Evolutionary conservation across 2,329 filamentous ascomycete genomes (phyloP), one percentile per base, ranked within the genome.

Genomic region (Aspergillus novofumigatus): DNA sequence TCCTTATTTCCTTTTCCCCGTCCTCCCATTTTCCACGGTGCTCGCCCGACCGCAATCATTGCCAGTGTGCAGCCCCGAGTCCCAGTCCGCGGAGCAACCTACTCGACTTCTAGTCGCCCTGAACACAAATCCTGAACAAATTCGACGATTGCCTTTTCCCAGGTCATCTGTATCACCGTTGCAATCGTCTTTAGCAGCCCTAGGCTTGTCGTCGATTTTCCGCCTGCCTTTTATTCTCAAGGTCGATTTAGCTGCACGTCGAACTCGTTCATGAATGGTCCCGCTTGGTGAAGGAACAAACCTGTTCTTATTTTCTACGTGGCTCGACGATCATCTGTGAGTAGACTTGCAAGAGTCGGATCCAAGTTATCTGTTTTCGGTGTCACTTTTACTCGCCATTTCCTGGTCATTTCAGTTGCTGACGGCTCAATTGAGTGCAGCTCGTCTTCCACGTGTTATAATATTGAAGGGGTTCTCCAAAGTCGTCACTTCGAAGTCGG

Each of bases 371-470:
- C 4, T 23, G 8, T 14, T 23, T 14, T 47, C 14, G 32, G 25
- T 44, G 32, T 44, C 29, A 23, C 10, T 50, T 17, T 52, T 23
- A 9, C 21, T 49, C 47, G 29, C 48, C 23, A 26, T 41, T 17
- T 20, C 23, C 25, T 35, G 32, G n/a, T 52, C n/a, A 29, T 53
- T 35, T 32, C 28, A 29, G 25, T 47, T 11, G 48, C 62, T 62
- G 56, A 65, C 52, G 42, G 29, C 53, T 51, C 51, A 32, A 29
- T 50, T 49, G 44, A 51, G 32, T 51, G 50, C 49, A 59, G 56
- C 48, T 59, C 62, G 60, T 57, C 59, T 60, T 62, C 58, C 62
- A 64, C 57, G 60, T 64, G 63, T 56, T 56, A 59, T 54, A 54
- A 52, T 57, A 54, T 53, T 54, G 52, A 53, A 55, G 60, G 54